Conservation (phyloP, 208 protist genomes). For the Crithidia thermophila region DNA sequence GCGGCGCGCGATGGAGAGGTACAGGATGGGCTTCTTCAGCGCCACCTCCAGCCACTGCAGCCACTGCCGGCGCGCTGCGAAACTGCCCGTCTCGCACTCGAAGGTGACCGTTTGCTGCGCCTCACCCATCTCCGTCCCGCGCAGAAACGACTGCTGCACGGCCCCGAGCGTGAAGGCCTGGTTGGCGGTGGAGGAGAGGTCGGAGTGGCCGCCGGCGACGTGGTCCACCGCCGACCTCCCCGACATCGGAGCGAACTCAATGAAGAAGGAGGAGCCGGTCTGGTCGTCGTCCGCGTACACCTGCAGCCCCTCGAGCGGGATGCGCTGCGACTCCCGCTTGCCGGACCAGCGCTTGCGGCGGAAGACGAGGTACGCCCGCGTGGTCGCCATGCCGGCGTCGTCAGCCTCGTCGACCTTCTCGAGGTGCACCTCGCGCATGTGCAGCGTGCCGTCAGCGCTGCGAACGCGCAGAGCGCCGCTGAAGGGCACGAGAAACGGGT, state of each 20-base stretch:
- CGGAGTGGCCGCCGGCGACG: background rate
- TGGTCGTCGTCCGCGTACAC: conserved; percentile 37
- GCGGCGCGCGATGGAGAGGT: conserved; percentile 31
- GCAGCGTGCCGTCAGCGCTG: conserved; percentile 14
- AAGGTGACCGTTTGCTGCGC: conserved; percentile 14
- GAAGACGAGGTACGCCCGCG: conserved; percentile 21
- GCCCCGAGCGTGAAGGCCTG: background rate
- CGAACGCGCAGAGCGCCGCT: conserved; percentile 18
- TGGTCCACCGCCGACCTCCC: background rate
- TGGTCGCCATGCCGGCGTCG: background rate
- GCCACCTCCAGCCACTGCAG: conserved; percentile 50
- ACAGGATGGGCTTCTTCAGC: conserved; percentile 34
- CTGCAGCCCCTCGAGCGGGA: conserved; percentile 18
- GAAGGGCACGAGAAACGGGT: conserved; percentile 6
- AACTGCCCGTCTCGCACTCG: conserved; percentile 42
- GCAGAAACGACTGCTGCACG: conserved; percentile 13
- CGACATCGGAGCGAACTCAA: conserved; percentile 22
- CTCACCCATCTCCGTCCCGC: background rate
- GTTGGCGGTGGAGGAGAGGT: background rate
- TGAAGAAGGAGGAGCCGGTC: conserved; percentile 30
- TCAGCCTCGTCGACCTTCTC: background rate
- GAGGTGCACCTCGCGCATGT: background rate
- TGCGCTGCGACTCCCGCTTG: conserved; percentile 16
- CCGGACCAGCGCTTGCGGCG: conserved; percentile 21
- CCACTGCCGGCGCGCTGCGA: conserved; percentile 35